A percentile compares a stretch with the other conserved stretches of the same genome.
Evolutionary conservation across 129 eudicot genomes (phyloP).

Genomic region (Lactuca sativa): DNA sequence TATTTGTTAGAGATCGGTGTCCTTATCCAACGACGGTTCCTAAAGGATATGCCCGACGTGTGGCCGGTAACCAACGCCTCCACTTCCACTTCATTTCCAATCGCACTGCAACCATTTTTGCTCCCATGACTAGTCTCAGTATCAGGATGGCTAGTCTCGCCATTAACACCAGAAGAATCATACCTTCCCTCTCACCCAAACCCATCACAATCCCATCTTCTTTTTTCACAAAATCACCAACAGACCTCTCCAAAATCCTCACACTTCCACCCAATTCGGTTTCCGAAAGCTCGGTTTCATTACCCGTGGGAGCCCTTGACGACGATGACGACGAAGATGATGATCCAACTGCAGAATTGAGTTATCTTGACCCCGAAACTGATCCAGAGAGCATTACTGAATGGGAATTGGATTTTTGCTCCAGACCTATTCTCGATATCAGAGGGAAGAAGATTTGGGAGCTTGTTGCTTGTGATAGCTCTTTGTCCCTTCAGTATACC

Average conservation of each 20-base stretch:
- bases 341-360: conserved; percentile 79
- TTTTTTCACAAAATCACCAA: conserved; percentile 26
- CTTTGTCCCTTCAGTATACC: conserved; percentile 86
- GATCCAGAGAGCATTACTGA: conserved; percentile 78
- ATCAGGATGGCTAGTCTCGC: conserved; percentile 60
- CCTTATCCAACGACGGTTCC: conserved; percentile 25
- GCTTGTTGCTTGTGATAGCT: conserved; percentile 87
- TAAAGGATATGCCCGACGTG: background rate
- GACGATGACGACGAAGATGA: conserved; percentile 44
- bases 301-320: conserved; percentile 34
- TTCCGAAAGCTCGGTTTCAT: conserved; percentile 66
- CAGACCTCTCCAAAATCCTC: conserved; percentile 12
- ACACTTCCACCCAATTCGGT: conserved; percentile 46
- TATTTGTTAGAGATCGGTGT: background rate
- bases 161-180: conserved; percentile 60
- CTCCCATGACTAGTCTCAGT: conserved; percentile 30
- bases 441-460: conserved; percentile 97
- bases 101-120: conserved; percentile 9
- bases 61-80: conserved; percentile 33
- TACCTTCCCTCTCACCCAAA: conserved; percentile 32
- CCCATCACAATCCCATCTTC: conserved; percentile 40
- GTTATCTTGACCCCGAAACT: conserved; percentile 82
- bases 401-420: conserved; percentile 96
- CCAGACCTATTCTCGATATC: conserved; percentile 95
- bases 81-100: background rate